A percentile compares a stretch with the other conserved stretches of the same genome.
Conservation (phyloP, 371 early-diverging fungal species). For the Lichtheimia corymbifera region DNA sequence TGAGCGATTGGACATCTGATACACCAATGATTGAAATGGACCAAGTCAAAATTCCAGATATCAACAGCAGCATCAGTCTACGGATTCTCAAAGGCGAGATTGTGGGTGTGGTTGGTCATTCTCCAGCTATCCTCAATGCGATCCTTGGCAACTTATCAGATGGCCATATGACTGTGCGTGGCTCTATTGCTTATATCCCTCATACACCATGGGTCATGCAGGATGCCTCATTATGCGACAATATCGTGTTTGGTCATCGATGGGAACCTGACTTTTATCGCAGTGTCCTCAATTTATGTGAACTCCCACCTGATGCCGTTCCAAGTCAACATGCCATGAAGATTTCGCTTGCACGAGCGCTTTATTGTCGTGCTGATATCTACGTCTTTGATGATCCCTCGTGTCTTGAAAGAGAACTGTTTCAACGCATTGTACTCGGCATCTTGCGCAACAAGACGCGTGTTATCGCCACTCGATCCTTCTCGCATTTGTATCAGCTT, state of each 20-base stretch:
- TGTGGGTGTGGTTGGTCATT: slow-evolving; percentile 84
- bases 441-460: slow-evolving; percentile 78
- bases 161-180: slow-evolving; percentile 72
- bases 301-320: slow-evolving; percentile 74
- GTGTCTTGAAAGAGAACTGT: slow-evolving; percentile 77
- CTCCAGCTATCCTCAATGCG: slow-evolving; percentile 78
- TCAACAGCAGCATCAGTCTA: slow-evolving; percentile 30
- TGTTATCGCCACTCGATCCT: slow-evolving; percentile 89
- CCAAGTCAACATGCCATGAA: slow-evolving; percentile 84
- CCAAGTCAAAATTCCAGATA: not conserved
- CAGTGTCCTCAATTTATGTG: slow-evolving; percentile 46
- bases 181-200: slow-evolving; percentile 86
- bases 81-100: slow-evolving; percentile 63
- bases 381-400: slow-evolving; percentile 80
- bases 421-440: slow-evolving; percentile 84
- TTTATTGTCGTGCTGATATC: slow-evolving; percentile 84
- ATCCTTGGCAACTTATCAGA: slow-evolving; percentile 81
- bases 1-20: slow-evolving; percentile 27
- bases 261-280: slow-evolving; percentile 81
- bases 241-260: slow-evolving; percentile 86
- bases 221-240: slow-evolving; percentile 86
- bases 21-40: slow-evolving; percentile 14
- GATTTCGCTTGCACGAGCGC: slow-evolving; percentile 75
- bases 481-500: slow-evolving; percentile 73
- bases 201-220: slow-evolving; percentile 92